Evolutionary conservation across 2,329 filamentous ascomycete genomes (phyloP).

Genomic region (Alternaria sp.): DNA sequence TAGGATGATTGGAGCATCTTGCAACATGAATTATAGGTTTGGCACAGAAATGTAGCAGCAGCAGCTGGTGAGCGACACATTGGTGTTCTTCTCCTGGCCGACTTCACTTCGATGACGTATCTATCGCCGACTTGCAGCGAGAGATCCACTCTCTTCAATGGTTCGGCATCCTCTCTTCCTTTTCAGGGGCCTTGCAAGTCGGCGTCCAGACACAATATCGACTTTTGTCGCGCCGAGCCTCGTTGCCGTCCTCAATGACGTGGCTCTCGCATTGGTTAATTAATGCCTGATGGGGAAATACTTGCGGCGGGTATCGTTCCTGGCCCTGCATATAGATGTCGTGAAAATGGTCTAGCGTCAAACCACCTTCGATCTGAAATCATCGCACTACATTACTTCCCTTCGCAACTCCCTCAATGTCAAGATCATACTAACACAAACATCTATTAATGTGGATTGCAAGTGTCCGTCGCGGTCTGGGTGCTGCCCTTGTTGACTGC

Average conservation of each 20-base stretch:
- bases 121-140: background rate
- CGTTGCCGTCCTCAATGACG: background rate
- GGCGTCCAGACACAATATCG: background rate
- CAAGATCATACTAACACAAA: conserved; percentile 17
- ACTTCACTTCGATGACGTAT: conserved; percentile 10
- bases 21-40: background rate
- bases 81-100: background rate
- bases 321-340: conserved; percentile 31
- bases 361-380: conserved; percentile 19
- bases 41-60: background rate
- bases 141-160: conserved; percentile 1
- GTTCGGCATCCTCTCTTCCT: background rate
- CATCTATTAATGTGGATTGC: conserved; percentile 25
- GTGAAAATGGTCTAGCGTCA: conserved; percentile 34
- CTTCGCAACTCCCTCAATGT: conserved; percentile 9
- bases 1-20: background rate
- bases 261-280: background rate
- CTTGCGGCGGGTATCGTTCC: conserved; percentile 5
- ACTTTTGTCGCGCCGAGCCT: background rate
- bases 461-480: conserved; percentile 23
- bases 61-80: background rate
- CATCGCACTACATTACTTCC: conserved; percentile 16
- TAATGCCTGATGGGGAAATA: background rate
- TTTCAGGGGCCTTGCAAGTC: background rate
- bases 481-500: conserved; percentile 15